Conservation (phyloP, 2,329 filamentous ascomycete species). For the Passalora sequoiae region DNA sequence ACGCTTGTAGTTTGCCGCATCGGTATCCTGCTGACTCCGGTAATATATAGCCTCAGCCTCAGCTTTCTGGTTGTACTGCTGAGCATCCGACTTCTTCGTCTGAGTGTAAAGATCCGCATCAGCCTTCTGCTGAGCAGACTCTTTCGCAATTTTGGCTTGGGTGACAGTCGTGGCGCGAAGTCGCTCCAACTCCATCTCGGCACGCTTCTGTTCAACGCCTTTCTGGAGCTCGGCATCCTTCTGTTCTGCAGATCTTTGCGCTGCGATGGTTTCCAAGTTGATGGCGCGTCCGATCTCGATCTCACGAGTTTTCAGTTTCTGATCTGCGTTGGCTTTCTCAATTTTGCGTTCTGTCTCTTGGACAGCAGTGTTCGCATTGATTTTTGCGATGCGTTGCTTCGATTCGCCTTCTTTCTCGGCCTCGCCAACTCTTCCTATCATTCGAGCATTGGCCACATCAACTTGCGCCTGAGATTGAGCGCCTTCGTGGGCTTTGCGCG, state of each 20-base stretch:
- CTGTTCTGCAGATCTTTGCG: slow-evolving; percentile 65
- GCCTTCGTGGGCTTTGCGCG: slow-evolving; percentile 78
- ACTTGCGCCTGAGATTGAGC: slow-evolving; percentile 73
- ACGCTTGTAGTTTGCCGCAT: slow-evolving; percentile 38
- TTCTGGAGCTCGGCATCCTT: slow-evolving; percentile 76
- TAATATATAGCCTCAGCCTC: slow-evolving; percentile 52
- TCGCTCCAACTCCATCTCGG: slow-evolving; percentile 73
- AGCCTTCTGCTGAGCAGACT: slow-evolving; percentile 37
- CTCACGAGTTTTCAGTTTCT: slow-evolving; percentile 66
- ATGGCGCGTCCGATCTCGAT: slow-evolving; percentile 68
- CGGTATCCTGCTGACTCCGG: slow-evolving; percentile 37
- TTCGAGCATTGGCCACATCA: slow-evolving; percentile 53
- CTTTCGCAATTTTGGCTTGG: slow-evolving; percentile 62
- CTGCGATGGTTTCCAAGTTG: slow-evolving; percentile 69
- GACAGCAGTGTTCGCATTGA: slow-evolving; percentile 78
- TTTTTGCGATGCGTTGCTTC: slow-evolving; percentile 82
- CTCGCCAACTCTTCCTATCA: slow-evolving; percentile 68
- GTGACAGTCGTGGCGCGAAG: slow-evolving; percentile 73
- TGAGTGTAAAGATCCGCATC: slow-evolving; percentile 53
- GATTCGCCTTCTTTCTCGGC: slow-evolving; percentile 72
- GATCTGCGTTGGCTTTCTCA: slow-evolving; percentile 71
- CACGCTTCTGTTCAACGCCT: slow-evolving; percentile 70
- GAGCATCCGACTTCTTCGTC: slow-evolving; percentile 46
- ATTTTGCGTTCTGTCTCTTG: slow-evolving; percentile 79
- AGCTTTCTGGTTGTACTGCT: slow-evolving; percentile 57